These are phyloP conservation scores for Saturnispora ahearnii DNA, from an alignment of 805 yeast species.

Conservation along the genomic window DNA sequence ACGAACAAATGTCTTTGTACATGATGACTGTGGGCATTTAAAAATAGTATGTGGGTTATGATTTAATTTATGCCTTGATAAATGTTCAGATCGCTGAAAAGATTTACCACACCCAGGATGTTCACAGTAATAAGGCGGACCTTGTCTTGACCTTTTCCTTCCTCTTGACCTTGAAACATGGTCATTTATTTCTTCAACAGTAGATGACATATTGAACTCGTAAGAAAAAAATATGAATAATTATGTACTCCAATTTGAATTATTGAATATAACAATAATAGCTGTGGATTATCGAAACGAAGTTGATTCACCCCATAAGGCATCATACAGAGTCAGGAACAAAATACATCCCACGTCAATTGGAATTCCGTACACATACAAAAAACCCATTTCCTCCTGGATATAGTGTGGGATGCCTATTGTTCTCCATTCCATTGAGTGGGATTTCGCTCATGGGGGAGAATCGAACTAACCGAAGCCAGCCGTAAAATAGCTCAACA, in stretches of 20 bases:
- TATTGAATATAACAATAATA: not conserved
- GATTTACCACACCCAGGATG: constrained; percentile 43
- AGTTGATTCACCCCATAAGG: too few relatives aligned
- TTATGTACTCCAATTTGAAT: not conserved
- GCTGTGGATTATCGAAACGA: too few relatives aligned
- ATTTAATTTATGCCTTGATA: constrained; percentile 55
- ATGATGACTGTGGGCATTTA: constrained; percentile 37
- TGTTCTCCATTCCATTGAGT: too few relatives aligned
- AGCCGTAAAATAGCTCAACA: too few relatives aligned
- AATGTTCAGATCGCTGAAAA: constrained; percentile 54
- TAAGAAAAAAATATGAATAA: not conserved
- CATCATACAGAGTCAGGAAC: too few relatives aligned
- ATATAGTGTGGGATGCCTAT: too few relatives aligned
- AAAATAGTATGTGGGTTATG: constrained; percentile 49
- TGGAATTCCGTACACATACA: too few relatives aligned
- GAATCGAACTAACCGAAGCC: too few relatives aligned
- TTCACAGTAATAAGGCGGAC: constrained; percentile 33
- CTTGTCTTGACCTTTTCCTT: constrained; percentile 14
- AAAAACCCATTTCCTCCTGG: too few relatives aligned
- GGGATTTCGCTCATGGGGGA: too few relatives aligned
- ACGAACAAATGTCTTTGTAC: constrained; percentile 56
- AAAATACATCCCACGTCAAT: too few relatives aligned
- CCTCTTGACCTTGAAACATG: constrained; percentile 10
- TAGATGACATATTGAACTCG: not conserved
- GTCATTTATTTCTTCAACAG: not conserved